Evolutionary conservation across 495 filamentous ascomycete species (phyloP), one percentile per base, ranked within the genome.

Genomic region (Ramalina intermedia): DNA sequence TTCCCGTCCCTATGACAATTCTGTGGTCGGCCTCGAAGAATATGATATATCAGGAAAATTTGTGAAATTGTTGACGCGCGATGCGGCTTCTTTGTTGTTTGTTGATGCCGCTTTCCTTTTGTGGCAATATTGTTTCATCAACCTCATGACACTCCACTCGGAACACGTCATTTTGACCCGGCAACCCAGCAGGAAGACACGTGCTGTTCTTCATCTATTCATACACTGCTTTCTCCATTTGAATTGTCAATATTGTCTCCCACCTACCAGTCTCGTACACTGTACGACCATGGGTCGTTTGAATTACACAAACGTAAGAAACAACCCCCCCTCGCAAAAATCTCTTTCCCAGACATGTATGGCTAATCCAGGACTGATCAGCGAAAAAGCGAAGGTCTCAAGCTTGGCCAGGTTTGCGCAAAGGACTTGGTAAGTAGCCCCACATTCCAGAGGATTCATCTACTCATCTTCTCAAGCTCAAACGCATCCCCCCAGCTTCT

Each of bases 361-460:
- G 5, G 39, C 39, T 41, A 2, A 41, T 3, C 2, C 1, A 41
- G 23, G 27, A 23, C 35, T 48, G 8, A 33, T 27, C 37, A 71
- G 68, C 64, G 69, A 41, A 70, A 66, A 36, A 68, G 62, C 36
- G 62, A 64, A 20, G 71, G 71, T 24, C 37, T 67, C 47, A 69
- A 67, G 48, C 63, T 67, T 7, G 72, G 66, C 6, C 61, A 67
- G 13, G 65, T 63, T 16, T 58, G 72, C 20, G 65, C 63, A 7
- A 70, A 66, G 48, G 69, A 70, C 43, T 54, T 75, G 52, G 68
- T 69, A 62, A 56, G 48, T 52, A 21, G 6, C 41, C 50, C 51
- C 49, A 47, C 48, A 53, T 26, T 53, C 43, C 37, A 41, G 26
- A 23, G 49, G 16, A 47, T 43, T 37, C 41, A 44, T 27, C 51